Evolutionary conservation across 1,284 basidiomycete genomes (phyloP), one percentile per base, ranked within the genome.

Genomic region (Meira nashicola): DNA sequence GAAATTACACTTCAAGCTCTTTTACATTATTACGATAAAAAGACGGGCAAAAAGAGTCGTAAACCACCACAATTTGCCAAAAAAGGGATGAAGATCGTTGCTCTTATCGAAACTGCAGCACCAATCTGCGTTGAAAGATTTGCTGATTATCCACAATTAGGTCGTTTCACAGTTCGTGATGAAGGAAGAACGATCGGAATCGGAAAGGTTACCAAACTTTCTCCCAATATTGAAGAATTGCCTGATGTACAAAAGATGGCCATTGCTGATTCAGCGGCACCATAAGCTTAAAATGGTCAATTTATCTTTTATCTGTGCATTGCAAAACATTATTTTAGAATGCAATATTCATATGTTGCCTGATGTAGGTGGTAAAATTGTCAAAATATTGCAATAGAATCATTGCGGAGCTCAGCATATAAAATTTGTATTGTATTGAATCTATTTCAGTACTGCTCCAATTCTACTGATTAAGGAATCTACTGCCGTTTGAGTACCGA

Each of bases 1-100:
- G 76, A 78, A 59, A 68, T 73, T 33, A 68, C 44, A 53, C 54
- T 78, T 52, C 51, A 57, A 6, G 71, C 68, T 38, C 60, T 78
- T 43, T 55, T 78, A 60, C 76, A 78, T 68, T 78, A 78, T 68
- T 78, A 76, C 65, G 74, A 78, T 65, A 78, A 76, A 61, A 77
- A 76, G 64, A 78, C 74, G 62, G 76, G 76, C 53, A 75, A 74
- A 59, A 78, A 78, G 73, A 70, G 67, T 58, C 68, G 70, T 53
- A 68, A 67, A 46, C 74, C 74, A 4, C 76, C 76, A 28, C 73
- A 73, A 52, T 77, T 76, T 59, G 64, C 64, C 23, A 63, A 64
- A 43, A 66, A 66, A 55, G 74, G 76, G 14, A 76, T 76, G 74
- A 77, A 77, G 66, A 67, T 77, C 56, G 76, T 76, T 38, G 76